phyloP scores from a whole-genome alignment of 2,329 filamentous ascomycete species.

The Dactylellina cionopaga region DNA sequence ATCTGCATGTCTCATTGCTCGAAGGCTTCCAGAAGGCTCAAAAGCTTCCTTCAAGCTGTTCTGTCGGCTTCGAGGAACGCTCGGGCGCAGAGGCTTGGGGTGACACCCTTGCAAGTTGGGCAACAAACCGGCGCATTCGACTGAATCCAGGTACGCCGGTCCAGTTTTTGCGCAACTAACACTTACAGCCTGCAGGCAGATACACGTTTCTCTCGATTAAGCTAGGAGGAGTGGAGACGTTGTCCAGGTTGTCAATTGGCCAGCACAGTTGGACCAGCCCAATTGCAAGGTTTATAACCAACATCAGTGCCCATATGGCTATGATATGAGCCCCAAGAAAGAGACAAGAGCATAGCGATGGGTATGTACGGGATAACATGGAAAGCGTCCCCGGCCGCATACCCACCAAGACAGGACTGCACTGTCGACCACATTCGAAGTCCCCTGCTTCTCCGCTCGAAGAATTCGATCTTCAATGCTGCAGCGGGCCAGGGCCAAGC shows the following conservation, averaged over 20 bases:
- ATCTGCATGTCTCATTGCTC: slow-evolving; percentile 50
- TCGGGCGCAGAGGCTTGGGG: slow-evolving; percentile 37
- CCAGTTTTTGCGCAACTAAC: slow-evolving; percentile 49
- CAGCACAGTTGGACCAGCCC: neutral
- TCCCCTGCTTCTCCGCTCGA: slow-evolving; percentile 48
- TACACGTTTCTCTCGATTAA: slow-evolving; percentile 36
- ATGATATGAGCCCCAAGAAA: slow-evolving; percentile 18
- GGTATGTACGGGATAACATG: slow-evolving; percentile 26
- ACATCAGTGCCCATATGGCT: neutral
- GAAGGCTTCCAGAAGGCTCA: slow-evolving; percentile 49
- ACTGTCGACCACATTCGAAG: neutral
- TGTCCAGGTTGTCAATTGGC: slow-evolving; percentile 31
- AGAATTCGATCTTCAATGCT: slow-evolving; percentile 29
- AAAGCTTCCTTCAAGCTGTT: slow-evolving; percentile 30
- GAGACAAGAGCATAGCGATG: slow-evolving; percentile 26
- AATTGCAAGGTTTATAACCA: slow-evolving; percentile 5
- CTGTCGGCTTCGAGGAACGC: slow-evolving; percentile 41
- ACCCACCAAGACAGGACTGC: slow-evolving; percentile 19
- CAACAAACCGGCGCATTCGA: slow-evolving; percentile 42
- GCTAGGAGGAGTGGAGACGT: slow-evolving; percentile 21
- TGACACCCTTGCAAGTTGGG: slow-evolving; percentile 45
- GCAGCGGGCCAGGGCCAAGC: slow-evolving; percentile 30
- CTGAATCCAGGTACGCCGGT: slow-evolving; percentile 43
- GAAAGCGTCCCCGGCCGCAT: slow-evolving; percentile 36
- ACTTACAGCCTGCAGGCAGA: slow-evolving; percentile 47